Evolutionary conservation across 495 filamentous ascomycete genomes (phyloP), one percentile per base, ranked within the genome.

Genomic region (Astrocystis sublimbata): DNA sequence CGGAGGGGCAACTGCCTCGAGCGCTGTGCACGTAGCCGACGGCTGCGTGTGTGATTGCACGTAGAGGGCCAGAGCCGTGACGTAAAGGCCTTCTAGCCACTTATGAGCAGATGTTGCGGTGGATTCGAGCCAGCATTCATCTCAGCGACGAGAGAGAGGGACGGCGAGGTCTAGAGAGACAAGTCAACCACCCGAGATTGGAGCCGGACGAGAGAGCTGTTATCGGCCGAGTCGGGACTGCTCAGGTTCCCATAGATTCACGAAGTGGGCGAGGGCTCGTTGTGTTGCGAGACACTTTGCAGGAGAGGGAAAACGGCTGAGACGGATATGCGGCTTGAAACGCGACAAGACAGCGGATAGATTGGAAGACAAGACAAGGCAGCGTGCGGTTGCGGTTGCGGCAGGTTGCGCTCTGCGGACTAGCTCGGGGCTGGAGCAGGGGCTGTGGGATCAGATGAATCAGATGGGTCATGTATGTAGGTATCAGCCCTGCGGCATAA

Each of bases 121-220:
- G 38, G 21, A 35, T n/a, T 10, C 26, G 33, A 41, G 35, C 36
- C 51, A 57, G 61, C 53, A 62, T 70, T 72, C 69, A 69, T 70
- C 60, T 60, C 65, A 69, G 61, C 58, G 65, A 62, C 69, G 67
- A 70, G 69, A 65, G 65, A 67, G 65, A 67, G n/a, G n/a, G 54
- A 55, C 65, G 43, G 65, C 66, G 60, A 60, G 58, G 67, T 60
- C 60, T 62, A 28, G 67, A 65, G 69, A 65, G 58, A 66, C 67
- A 63, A 66, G 59, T 67, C 69, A 72, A 72, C 69, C 69, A 72
- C 62, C 63, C 46, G 61, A 40, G 65, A 61, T 36, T 66, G 63
- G 67, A 60, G 69, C 69, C 66, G 65, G 67, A 69, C 63, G 58
- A 58, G 60, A 65, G 69, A 69, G 69, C 65, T 64, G 66, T 67